Base-by-base conservation (phyloP, 176 grass and related monocot genomes). In the Thalia dealbata region DNA sequence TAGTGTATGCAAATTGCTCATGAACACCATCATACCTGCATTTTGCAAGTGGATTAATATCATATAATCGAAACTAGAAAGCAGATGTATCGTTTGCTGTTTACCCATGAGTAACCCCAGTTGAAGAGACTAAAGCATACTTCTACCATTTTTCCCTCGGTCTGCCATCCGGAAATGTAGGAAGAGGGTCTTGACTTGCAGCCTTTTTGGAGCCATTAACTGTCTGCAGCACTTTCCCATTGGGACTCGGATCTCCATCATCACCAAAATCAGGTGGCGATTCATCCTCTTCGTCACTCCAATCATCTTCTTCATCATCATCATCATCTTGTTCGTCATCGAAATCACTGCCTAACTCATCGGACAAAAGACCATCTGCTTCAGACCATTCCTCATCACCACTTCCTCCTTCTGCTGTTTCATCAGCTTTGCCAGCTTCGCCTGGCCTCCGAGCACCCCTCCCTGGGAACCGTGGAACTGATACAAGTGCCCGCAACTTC, bases 401-500 rank as follows among this genome's bases (percentile, higher is more conserved):
- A 41, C 86, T 89, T n/a, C 32, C 27, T 45, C 56, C 70, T 45
- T 50, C 70, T 0, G 19, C 19, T 27, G 24, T 23, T 42, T 72
- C 74, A 77, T 85, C 77, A 45, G 43, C 84, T 50, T 72, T 77
- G 42, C 50, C 52, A 42, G 78, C 81, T 50, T 74, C 78, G 23
- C 73, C 58, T 56, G 54, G 67, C 58, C 32, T 73, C 24, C 43
- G 72, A 0, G 13, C 23, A 16, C 32, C 70, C 14, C 83, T 79
- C 65, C 81, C 68, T 6, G 74, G 74, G 58, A 93, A 91, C 44
- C 90, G 84, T 11, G 87, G 83, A 22, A 93, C 74, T 1, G 62
- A 78, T 16, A 99, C 87, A 38, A 99, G 83, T 61, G 87, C 85
- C 73, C 95, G 82, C 90, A 99, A 81, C 84, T 99, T 99, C 79